These are phyloP conservation scores for Colletotrichum chrysophilum DNA, from an alignment of 2,329 filamentous ascomycete genomes.

Conservation along the genomic window DNA sequence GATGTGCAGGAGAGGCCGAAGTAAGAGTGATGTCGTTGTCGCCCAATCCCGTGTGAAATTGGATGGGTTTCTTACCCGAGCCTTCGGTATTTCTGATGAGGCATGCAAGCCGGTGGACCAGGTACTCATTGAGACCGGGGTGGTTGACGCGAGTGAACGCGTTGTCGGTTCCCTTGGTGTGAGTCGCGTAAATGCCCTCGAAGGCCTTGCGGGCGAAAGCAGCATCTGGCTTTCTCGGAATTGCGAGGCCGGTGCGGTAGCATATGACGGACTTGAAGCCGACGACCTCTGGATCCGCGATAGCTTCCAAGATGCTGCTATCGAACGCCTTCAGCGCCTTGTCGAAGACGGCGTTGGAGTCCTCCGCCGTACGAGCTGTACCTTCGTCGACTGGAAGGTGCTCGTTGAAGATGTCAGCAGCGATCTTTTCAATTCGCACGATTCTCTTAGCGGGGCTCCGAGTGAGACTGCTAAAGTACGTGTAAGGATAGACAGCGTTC, in stretches of 20 bases:
- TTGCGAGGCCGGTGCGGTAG: conserved; percentile 75
- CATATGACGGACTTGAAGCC: conserved; percentile 87
- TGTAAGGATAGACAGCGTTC: conserved; percentile 61
- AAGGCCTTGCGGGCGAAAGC: conserved; percentile 46
- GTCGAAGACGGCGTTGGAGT: conserved; percentile 34
- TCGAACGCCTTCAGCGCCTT: conserved; percentile 42
- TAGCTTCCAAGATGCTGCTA: conserved; percentile 55
- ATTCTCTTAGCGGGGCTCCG: conserved; percentile 72
- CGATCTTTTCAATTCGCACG: conserved; percentile 77
- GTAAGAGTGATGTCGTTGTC: conserved; percentile 78
- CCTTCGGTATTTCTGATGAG: conserved; percentile 54
- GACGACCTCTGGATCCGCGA: conserved; percentile 71
- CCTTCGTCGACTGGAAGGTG: conserved; percentile 37
- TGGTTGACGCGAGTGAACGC: conserved; percentile 62
- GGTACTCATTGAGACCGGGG: conserved; percentile 70
- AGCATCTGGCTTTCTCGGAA: conserved; percentile 51
- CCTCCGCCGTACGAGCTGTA: background rate
- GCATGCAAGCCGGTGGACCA: conserved; percentile 69
- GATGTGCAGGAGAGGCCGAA: conserved; percentile 74
- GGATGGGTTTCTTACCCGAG: conserved; percentile 70
- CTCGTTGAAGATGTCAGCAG: conserved; percentile 63
- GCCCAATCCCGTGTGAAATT: conserved; percentile 84
- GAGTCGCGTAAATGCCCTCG: conserved; percentile 35
- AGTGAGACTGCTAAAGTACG: conserved; percentile 71
- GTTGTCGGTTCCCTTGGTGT: conserved; percentile 22